Base-by-base conservation (phyloP, 495 filamentous ascomycete species). In the Cetradonia linearis region DNA sequence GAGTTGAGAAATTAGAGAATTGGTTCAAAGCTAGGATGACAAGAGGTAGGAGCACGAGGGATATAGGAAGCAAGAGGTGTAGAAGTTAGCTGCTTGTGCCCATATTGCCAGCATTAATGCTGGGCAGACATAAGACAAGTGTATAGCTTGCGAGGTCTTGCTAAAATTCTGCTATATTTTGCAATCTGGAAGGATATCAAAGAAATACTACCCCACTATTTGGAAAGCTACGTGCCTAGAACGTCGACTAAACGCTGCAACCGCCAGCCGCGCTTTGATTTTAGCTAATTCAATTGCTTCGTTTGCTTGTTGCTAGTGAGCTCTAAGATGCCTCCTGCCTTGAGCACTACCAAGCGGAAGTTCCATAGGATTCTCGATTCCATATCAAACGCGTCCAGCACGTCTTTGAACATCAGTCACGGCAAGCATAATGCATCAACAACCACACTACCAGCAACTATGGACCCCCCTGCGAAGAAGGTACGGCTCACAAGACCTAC, bases 301-400 rank as follows among this genome's bases (percentile, higher is more conserved):
- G 3, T 33, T 53, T 31, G 18, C 6, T 31, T 46, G 38, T 14
- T 31, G 33, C 13, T 40, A 11, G 18, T 18, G 23, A 6, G n/a
- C 46, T 62, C 3, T 47, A 70, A 69, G 20, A 77, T 83, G 70
- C 78, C 80, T 13, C 79, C 78, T 66, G 77, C 74, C 4, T 66
- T 77, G 11, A 75, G 78, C 56, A 78, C 77, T 9, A 81, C 79
- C 55, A 81, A 81, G 66, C 74, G 78, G 30, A 81, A 82, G 58
- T 81, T 80, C 42, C 73, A 80, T 54, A 73, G 73, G n/a, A 73
- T 79, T 9, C 71, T 87, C 2, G 83, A 86, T 58, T 75, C 73
- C 18, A 74, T 80, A n/a, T 67, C 78, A 40, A 79, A 78, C 63
- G 69, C 38, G 72, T 77, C 67, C 66, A 72, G 66, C 65, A 67